Conservation (phyloP, 2,329 filamentous ascomycete genomes). For the Fusarium luffae region DNA sequence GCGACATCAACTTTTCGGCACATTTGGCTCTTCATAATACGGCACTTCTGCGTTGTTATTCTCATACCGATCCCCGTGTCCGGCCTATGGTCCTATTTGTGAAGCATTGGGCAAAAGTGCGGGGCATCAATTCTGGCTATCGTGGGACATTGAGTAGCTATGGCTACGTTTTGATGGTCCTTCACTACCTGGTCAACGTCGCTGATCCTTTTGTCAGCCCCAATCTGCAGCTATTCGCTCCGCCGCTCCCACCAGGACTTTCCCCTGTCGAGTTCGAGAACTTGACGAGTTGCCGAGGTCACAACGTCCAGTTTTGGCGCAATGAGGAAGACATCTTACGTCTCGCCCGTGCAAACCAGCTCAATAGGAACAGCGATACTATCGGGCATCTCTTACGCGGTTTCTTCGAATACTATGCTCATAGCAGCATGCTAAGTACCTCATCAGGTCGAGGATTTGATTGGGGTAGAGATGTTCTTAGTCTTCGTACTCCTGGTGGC, state of each 20-base stretch:
- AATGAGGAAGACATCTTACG: constrained; percentile 75
- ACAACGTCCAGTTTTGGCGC: constrained; percentile 80
- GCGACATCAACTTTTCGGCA: constrained; percentile 92
- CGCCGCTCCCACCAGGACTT: constrained; percentile 52
- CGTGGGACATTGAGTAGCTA: constrained; percentile 89
- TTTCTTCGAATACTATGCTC: constrained; percentile 90
- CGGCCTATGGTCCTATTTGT: constrained; percentile 83
- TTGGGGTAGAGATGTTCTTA: constrained; percentile 84
- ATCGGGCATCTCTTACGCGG: constrained; percentile 79
- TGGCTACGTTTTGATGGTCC: constrained; percentile 90
- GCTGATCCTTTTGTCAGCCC: constrained; percentile 83
- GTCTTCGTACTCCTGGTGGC: constrained; percentile 77
- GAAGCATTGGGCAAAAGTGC: constrained; percentile 89
- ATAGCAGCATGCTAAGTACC: constrained; percentile 65
- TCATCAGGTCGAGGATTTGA: constrained; percentile 71
- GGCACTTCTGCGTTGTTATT: constrained; percentile 83
- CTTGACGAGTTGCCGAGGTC: constrained; percentile 65
- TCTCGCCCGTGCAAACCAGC: constrained; percentile 66
- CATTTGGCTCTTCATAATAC: constrained; percentile 88
- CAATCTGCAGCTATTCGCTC: constrained; percentile 76
- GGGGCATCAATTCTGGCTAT: constrained; percentile 88
- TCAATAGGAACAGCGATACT: constrained; percentile 76
- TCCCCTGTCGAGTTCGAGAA: constrained; percentile 40
- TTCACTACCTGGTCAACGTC: constrained; percentile 90
- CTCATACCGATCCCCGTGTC: constrained; percentile 80